Evolutionary conservation across 2,329 filamentous ascomycete genomes (phyloP), one percentile per base, ranked within the genome.

Genomic region (Botrytis cinerea): DNA sequence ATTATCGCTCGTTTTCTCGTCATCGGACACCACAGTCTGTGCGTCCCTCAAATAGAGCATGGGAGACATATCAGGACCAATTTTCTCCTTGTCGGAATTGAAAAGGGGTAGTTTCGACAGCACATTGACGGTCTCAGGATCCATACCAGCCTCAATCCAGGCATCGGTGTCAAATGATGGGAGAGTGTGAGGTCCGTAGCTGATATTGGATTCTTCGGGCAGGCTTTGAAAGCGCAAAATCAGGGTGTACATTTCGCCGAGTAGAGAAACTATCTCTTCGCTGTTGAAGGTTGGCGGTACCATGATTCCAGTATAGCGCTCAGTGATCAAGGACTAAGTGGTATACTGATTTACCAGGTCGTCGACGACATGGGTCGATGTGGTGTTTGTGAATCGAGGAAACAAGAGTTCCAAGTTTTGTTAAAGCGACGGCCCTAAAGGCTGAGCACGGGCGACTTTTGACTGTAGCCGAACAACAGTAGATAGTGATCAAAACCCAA

Each of bases 81-180:
- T 71, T 43, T 71, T 71, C 25, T 71, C 35, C 60, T 61, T 61
- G 40, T 61, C 14, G 25, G 69, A 71, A 59, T 59, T 71, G 69
- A 71, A 62, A 45, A 43, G 45, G 35, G 69, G 54, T 62, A 71
- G 69, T 35, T 46, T 63, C 22, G 69, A 71, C 43, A 71, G 69
- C 57, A 71, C 40, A 46, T 71, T 40, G 60, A 71, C 69, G 45
- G 70, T 72, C 46, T 72, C 70, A 43, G 61, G 70, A 66, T 72
- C 61, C 70, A 72, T 72, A 46, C 70, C 70, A 57, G 70, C 70
- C 22, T 72, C 46, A 46, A 60, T 72, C 61, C 70, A 72, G 60
- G 46, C 60, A 60, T 66, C 45, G 60, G 60, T 43, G 43, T 64
- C 60, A 51, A 72, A 72, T 72, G 60, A 67, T 72, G 70, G 70